These are phyloP conservation scores for Physcomitrellopsis africana DNA, from an alignment of 225 moss, liverwort and hornwort genomes.

Conservation along the genomic window DNA sequence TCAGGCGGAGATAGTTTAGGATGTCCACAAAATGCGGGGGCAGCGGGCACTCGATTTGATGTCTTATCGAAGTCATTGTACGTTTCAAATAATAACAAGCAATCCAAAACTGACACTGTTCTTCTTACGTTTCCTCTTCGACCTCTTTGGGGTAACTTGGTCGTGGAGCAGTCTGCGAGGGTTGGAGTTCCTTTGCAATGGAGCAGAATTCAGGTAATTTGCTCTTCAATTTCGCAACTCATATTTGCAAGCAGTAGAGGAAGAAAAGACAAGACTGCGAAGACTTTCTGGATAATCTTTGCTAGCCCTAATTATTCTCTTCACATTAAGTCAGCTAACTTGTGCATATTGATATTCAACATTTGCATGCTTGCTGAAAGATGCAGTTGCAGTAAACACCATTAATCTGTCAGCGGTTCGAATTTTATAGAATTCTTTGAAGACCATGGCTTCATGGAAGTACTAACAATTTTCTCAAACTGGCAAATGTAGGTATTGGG, in stretches of 20 bases:
- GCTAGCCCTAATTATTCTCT: background rate
- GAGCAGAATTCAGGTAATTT: conserved; percentile 79
- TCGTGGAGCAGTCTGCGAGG: conserved; percentile 62
- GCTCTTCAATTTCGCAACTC: background rate
- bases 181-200: conserved; percentile 70
- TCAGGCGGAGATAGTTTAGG: conserved; percentile 75
- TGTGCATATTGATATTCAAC: background rate
- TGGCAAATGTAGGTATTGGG: conserved; percentile 57
- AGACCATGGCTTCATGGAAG: background rate
- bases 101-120: conserved; percentile 67
- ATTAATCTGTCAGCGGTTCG: background rate
- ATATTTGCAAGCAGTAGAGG: background rate
- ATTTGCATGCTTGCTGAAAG: conserved; percentile 7
- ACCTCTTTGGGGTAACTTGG: conserved; percentile 68
- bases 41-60: conserved; percentile 76
- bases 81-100: conserved; percentile 61
- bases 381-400: background rate
- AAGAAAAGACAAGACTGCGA: background rate
- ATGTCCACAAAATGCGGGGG: conserved; percentile 73
- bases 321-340: background rate
- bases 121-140: conserved; percentile 71
- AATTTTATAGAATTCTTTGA: background rate
- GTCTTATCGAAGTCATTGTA: conserved; percentile 50
- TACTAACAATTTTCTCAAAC: conserved; percentile 1
- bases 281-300: background rate